Conservation (phyloP, 2,329 filamentous ascomycete genomes). For the Massarina eburnea region DNA sequence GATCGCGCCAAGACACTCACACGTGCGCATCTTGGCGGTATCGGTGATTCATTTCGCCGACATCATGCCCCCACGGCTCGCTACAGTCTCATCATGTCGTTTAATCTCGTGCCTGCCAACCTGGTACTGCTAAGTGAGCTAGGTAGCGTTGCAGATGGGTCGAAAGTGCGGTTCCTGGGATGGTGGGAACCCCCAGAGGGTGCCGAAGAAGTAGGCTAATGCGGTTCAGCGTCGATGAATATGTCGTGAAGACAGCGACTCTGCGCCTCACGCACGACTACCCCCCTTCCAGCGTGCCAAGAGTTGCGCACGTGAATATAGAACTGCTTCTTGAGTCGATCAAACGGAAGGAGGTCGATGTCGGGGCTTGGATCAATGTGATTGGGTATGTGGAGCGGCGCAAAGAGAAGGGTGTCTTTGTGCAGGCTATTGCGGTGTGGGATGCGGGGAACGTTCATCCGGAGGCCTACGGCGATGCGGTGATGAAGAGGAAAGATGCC, state of each 20-base stretch:
- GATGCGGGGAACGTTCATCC: constrained; percentile 72
- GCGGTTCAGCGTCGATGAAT: constrained; percentile 60
- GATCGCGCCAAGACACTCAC: constrained; percentile 7
- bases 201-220: too few species aligned
- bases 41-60: constrained; percentile 3
- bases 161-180: constrained; percentile 90
- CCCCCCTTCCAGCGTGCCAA: constrained; percentile 45
- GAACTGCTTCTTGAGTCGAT: constrained; percentile 69
- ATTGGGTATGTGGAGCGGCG: constrained; percentile 69
- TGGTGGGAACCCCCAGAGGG: constrained; percentile 63
- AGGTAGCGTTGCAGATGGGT: constrained; percentile 53
- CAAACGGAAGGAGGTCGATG: constrained; percentile 62
- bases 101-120: constrained; percentile 57
- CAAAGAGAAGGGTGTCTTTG: constrained; percentile 39
- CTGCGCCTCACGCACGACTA: constrained; percentile 70
- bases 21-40: constrained; percentile 9
- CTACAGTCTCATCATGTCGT: constrained; percentile 23
- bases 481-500: constrained; percentile 18
- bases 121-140: constrained; percentile 53
- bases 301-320: constrained; percentile 67
- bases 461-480: constrained; percentile 67
- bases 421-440: constrained; percentile 81
- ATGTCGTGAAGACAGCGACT: constrained; percentile 59
- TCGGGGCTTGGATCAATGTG: constrained; percentile 88
- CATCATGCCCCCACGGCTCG: background rate